A percentile compares a stretch with the other conserved stretches of the same genome.
phyloP scores from a whole-genome alignment of 192 early-diverging fungal genomes.

The Podila verticillata region DNA sequence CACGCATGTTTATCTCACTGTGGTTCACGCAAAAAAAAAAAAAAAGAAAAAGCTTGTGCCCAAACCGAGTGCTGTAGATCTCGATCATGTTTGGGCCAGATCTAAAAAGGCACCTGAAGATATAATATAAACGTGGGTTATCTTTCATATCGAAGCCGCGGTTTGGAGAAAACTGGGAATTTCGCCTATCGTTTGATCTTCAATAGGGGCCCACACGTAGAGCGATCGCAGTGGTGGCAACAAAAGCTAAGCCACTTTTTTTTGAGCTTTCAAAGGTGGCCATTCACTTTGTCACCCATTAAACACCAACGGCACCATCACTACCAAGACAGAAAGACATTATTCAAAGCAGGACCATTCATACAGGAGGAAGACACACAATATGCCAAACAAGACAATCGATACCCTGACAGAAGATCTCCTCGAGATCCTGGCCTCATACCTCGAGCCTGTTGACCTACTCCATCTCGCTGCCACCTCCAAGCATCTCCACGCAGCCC shows the following conservation, averaged over 20 bases:
- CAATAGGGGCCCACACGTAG: background rate
- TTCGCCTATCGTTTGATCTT: background rate
- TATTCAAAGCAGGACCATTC: slow-evolving; percentile 1
- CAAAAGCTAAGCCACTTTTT: slow-evolving; percentile 11
- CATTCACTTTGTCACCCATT: background rate
- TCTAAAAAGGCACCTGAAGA: no score
- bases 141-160: no score
- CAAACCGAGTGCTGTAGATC: no score
- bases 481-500: slow-evolving; percentile 20
- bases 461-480: slow-evolving; percentile 40
- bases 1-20: no score
- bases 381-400: slow-evolving; percentile 35
- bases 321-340: background rate
- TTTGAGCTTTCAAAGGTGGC: background rate
- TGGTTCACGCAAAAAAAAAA: no score
- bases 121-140: no score
- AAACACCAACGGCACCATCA: background rate
- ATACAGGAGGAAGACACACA: background rate
- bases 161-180: background rate
- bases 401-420: slow-evolving; percentile 39
- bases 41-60: no score
- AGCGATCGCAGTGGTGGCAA: background rate
- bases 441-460: slow-evolving; percentile 51
- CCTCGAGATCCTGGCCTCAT: slow-evolving; percentile 39
- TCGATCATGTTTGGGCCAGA: no score